phyloP scores from a whole-genome alignment of 139 green algal species.

The Diplosphaera chodatii region DNA sequence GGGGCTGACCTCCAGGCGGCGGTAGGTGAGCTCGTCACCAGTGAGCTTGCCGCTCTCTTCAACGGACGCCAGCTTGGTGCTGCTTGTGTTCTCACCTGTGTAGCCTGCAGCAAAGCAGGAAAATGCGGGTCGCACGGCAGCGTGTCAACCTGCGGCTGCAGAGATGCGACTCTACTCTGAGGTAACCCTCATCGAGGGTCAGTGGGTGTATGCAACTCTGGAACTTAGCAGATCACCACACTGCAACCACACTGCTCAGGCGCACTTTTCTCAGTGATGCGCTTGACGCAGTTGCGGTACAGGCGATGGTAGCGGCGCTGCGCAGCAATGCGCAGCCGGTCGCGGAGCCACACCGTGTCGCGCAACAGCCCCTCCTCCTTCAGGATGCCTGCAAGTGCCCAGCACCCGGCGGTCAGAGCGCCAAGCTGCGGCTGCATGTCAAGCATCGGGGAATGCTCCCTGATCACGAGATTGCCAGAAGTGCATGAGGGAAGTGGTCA shows the following conservation, averaged over 20 bases:
- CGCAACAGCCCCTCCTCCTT: constrained; percentile 15
- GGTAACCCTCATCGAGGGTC: too few relatives aligned
- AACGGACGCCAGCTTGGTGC: not conserved
- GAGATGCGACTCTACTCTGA: too few relatives aligned
- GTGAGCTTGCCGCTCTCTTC: constrained; percentile 1
- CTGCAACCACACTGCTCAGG: too few relatives aligned
- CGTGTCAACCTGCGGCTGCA: too few relatives aligned
- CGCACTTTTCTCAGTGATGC: not conserved
- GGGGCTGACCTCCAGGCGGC: not conserved
- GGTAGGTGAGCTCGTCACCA: not conserved
- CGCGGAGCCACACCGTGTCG: constrained; percentile 31
- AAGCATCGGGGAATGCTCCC: too few relatives aligned
- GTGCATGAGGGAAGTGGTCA: too few relatives aligned
- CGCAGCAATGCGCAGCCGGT: constrained; percentile 33
- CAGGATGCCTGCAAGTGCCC: constrained; percentile 34
- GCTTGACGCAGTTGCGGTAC: constrained; percentile 15
- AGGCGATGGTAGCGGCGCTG: constrained; percentile 34
- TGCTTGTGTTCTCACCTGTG: not conserved
- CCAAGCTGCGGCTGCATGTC: too few relatives aligned
- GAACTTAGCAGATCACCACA: too few relatives aligned
- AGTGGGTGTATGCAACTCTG: too few relatives aligned
- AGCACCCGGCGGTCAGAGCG: too few relatives aligned
- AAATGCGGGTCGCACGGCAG: too few relatives aligned
- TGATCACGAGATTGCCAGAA: too few relatives aligned
- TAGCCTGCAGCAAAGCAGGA: not conserved